Base-by-base conservation (phyloP, 169 alveolate genomes). In the Ichthyophthirius multifiliis region DNA sequence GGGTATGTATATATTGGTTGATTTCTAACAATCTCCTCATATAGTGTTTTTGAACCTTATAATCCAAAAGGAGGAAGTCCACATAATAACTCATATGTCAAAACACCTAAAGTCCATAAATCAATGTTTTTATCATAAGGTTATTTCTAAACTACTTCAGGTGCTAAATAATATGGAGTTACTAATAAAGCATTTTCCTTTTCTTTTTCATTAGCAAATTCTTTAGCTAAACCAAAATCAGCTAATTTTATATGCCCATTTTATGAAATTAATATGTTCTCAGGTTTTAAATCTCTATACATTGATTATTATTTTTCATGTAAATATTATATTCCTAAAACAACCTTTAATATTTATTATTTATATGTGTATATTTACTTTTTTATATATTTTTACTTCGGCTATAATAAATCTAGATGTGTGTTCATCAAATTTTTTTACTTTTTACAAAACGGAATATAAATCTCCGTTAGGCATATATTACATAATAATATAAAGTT, bases 81-180 rank as follows among this genome's bases (percentile, higher is more conserved):
- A 27, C 43, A 55, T 27, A 55, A 39, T 7, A 55, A 23, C 16
- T 55, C 71, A 55, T 15, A 55, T n/a, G 31, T 34, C 0, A 55
- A 23, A 55, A 55, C 31, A 10, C 71, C 71, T 16, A 55, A 9
- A 4, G 71, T 55, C 71, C 71, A 55, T 18, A 55, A 18, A 55
- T 55, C 71, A 55, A 55, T 55, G 31, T 27, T 78, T 2, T 63
- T 43, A 44, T 78, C 84, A 65, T 78, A 75, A 43, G 84, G 84
- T 30, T 63, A 41, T 63, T 78, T 45, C 5, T 63, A 62, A 43
- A 78, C 73, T 43, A 78, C 65, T 63, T 78, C 84, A 15, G 84
- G 84, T 0, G 84, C 84, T 64, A 78, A 23, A 35, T 78, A 78
- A 30, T 78, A 74, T 15, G 73, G 67, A 10, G 84, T 78, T 44